Evolutionary conservation across 495 filamentous ascomycete species (phyloP), one percentile per base, ranked within the genome.

Genomic region (Talaromyces liani): DNA sequence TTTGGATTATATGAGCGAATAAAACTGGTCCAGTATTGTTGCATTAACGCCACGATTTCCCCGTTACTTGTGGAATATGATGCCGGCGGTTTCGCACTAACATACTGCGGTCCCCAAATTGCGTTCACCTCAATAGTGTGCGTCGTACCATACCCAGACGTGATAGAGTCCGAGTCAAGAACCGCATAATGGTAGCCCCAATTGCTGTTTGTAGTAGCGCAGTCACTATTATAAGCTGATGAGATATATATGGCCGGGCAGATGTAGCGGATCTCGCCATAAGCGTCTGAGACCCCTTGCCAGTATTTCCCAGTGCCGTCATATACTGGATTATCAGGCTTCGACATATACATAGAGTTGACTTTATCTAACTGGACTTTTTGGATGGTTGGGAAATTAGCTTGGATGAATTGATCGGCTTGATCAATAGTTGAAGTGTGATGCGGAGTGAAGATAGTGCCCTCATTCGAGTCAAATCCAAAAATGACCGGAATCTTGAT

Each of bases 391-490:
- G 27, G 27, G 27, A 29, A 29, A 6, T 29, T 29, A 29, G 27
- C 27, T 29, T 29, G 27, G 27, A 29, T 29, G 27, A 29, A 29
- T 29, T 29, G 27, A 29, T 29, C 27, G 27, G 27, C 27, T 6
- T 29, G 27, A 3, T 29, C 27, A 29, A 29, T 29, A 29, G 27
- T 29, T 29, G 27, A 29, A 4, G 27, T 29, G 27, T 29, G 27
- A 29, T 29, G 27, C 27, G 27, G 27, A 29, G 27, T 29, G 69
- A 91, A 91, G 4, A 77, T 75, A 0, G 83, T 85, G 49, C 88
- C 88, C 72, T 89, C 88, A 69, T 92, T 86, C 33, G 87, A 87
- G 68, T 81, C 83, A 64, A 88, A 84, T 60, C 88, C 88, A 63
- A 84, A 86, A 25, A 92, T 88, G 9, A 84, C 79, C 2, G 89